Evolutionary conservation across 2,329 filamentous ascomycete species (phyloP), one percentile per base, ranked within the genome.

Genomic region (Fusarium sacchari): DNA sequence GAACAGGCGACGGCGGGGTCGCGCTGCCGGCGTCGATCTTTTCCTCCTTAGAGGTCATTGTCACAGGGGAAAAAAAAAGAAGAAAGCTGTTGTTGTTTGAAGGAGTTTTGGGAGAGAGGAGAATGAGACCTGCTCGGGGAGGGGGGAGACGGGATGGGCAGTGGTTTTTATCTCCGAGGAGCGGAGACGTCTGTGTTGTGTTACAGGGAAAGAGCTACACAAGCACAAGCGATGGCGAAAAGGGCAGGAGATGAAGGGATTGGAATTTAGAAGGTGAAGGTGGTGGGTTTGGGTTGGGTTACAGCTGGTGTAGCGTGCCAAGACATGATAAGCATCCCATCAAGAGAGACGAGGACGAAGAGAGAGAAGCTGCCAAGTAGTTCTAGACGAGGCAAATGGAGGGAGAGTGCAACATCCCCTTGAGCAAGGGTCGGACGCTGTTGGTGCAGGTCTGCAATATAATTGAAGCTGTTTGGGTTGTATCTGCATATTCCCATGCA

Each of bases 11-110:
- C 5, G 76, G 70, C 18, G 72, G 72, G 61, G 69, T 67, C 22
- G 52, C 56, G 18, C 70, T 71, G 36, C 55, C 71, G 28, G 58
- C 64, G 44, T 71, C 76, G 59, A 67, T 65, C 26, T 59, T 66
- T n/a, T 78, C 76, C 30, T 77, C 76, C 63, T 76, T 78, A n/a
- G 74, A 68, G 20, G 56, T 43, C 74, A 77, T 42, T 28, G n/a
- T 32, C 9, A 28, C 43, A 22, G 26, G 22, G 26, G 14, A 13
- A 34, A 59, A 28, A 32, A 49, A 22, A 26, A n/a, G 28, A 26
- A n/a, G 28, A 20, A 46, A 20, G 56, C 30, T 47, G 47, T 43
- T 61, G 22, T 52, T 62, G 32, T 4, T 32, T 32, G 32, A 32
- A 32, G 32, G 13, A 32, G 32, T 32, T 32, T 32, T 22, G 30